Conservation (phyloP, 345 rosid genomes). For the Acer saccharum region DNA sequence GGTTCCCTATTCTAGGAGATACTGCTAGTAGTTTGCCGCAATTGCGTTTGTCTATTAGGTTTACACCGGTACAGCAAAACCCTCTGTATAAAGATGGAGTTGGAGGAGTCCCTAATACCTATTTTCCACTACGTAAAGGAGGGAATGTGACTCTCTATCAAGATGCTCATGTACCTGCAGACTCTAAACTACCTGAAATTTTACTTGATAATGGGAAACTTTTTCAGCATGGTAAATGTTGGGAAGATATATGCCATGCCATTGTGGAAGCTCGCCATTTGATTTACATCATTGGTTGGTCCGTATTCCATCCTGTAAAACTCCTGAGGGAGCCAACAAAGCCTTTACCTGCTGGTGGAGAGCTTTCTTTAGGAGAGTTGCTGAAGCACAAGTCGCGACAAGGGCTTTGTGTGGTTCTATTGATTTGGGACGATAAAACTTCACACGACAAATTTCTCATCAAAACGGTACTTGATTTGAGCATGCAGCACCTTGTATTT, state of each 20-base stretch:
- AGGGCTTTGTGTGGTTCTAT: conserved; percentile 66
- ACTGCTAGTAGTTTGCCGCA: conserved; percentile 39
- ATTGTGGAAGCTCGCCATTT: conserved; percentile 66
- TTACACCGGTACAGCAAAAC: conserved; percentile 37
- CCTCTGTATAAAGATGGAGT: conserved; percentile 47
- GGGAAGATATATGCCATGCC: conserved; percentile 79
- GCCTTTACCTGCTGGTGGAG: conserved; percentile 55
- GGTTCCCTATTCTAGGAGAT: conserved; percentile 52
- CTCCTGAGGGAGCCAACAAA: conserved; percentile 66
- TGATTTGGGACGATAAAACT: conserved; percentile 79
- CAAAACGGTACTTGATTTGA: conserved; percentile 38
- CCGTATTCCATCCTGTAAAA: conserved; percentile 55
- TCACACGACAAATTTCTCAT: conserved; percentile 62
- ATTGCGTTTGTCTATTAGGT: conserved; percentile 51
- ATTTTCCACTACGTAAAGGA: conserved; percentile 65
- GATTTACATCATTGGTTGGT: conserved; percentile 69
- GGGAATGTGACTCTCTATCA: conserved; percentile 66
- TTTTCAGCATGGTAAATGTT: conserved; percentile 56
- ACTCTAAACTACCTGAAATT: conserved; percentile 49
- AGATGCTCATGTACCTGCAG: conserved; percentile 64
- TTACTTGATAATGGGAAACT: conserved; percentile 54
- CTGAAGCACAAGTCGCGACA: conserved; percentile 67
- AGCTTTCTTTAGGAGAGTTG: conserved; percentile 63
- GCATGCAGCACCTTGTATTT: too few relatives aligned
- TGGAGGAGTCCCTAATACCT: conserved; percentile 67